Conservation (phyloP, 176 grass and related monocot species). For the Pharus latifolius region DNA sequence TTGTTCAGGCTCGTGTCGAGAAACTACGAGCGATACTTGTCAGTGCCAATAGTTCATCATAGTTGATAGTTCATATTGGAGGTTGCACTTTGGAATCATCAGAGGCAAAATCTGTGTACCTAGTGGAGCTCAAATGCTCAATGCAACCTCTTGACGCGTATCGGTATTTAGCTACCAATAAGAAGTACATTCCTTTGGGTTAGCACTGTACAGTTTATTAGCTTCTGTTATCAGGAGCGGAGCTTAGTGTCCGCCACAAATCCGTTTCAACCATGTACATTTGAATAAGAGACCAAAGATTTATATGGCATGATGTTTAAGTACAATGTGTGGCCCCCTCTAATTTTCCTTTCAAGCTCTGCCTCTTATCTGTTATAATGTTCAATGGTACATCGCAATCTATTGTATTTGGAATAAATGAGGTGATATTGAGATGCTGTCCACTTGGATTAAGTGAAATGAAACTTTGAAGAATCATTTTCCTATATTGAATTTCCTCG, state of each 20-base stretch:
- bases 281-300: too few relatives aligned
- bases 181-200: not conserved
- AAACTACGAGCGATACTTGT: constrained; percentile 57
- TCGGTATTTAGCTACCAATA: not conserved
- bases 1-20: constrained; percentile 50
- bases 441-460: too few relatives aligned
- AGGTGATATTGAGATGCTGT: not conserved
- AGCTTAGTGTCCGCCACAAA: too few relatives aligned
- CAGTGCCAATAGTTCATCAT: constrained; percentile 9
- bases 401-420: not conserved
- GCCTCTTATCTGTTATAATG: not conserved
- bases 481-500: too few relatives aligned
- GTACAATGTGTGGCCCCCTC: too few relatives aligned
- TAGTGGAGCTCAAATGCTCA: not conserved
- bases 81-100: not conserved
- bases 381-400: not conserved
- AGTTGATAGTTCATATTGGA: constrained; percentile 17
- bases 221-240: not conserved
- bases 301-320: too few relatives aligned
- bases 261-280: too few relatives aligned
- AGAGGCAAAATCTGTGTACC: not conserved
- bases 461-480: too few relatives aligned
- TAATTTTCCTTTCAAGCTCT: too few relatives aligned
- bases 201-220: not conserved
- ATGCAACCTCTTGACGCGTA: not conserved